phyloP scores from a whole-genome alignment of 768 basidiomycete species.

The Trametes punicea region DNA sequence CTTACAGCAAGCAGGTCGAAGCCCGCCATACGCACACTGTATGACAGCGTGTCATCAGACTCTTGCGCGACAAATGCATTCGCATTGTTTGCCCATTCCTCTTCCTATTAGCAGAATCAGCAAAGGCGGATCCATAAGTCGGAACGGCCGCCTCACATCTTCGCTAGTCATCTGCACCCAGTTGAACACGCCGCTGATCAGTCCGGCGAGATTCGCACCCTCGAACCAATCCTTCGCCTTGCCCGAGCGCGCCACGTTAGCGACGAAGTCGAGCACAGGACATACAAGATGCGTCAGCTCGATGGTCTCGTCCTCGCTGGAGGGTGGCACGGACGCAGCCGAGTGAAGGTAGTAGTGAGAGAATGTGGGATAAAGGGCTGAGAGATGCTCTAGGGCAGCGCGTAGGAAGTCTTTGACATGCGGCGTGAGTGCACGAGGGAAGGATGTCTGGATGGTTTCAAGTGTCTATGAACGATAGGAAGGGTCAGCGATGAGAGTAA shows the following conservation, averaged over 20 bases:
- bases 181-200: conserved; percentile 57
- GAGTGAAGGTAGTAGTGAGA: conserved; percentile 57
- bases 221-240: conserved; percentile 65
- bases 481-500: too few species aligned
- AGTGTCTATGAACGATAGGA: conserved; percentile 52
- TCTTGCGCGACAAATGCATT: conserved; percentile 95
- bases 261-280: conserved; percentile 78
- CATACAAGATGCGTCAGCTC: conserved; percentile 76
- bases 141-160: conserved; percentile 52
- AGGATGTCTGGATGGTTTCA: conserved; percentile 74
- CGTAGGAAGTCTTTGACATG: conserved; percentile 61
- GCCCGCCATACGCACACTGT: conserved; percentile 79
- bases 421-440: conserved; percentile 67
- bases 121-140: neutral
- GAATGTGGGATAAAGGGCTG: conserved; percentile 56
- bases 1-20: conserved; percentile 79
- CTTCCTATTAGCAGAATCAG: conserved; percentile 54
- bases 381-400: conserved; percentile 57
- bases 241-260: conserved; percentile 60
- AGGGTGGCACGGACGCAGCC: conserved; percentile 51
- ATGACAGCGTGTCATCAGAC: conserved; percentile 82
- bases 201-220: conserved; percentile 42
- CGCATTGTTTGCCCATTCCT: conserved; percentile 84
- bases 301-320: conserved; percentile 73
- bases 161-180: conserved; percentile 88